phyloP scores from a whole-genome alignment of 208 protist genomes.

The Leishmania lainsoni region DNA sequence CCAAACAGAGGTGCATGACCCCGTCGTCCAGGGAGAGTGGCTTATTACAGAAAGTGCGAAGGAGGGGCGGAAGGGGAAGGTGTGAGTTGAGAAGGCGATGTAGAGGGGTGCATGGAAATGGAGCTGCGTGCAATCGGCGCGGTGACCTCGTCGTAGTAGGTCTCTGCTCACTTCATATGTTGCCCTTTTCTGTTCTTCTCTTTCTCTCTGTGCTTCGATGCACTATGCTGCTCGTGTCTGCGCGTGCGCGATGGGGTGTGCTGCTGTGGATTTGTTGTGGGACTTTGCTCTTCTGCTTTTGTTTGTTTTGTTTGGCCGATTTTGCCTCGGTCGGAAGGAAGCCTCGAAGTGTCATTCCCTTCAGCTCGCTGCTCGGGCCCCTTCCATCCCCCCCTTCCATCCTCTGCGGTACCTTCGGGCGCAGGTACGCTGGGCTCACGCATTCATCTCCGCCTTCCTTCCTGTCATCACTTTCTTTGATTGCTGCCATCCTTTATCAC shows the following conservation, averaged over 20 bases:
- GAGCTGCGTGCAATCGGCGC: not conserved
- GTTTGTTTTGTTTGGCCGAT: no score
- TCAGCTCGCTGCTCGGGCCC: not conserved
- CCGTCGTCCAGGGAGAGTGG: not conserved
- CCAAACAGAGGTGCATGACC: not conserved
- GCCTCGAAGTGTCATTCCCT: not conserved
- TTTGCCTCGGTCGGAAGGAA: not conserved
- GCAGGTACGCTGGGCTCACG: not conserved
- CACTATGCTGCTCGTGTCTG: not conserved
- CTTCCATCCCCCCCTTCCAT: not conserved
- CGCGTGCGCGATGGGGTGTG: not conserved
- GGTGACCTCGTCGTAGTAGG: not conserved
- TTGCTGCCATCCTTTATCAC: not conserved
- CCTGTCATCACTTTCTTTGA: not conserved
- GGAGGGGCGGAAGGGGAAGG: not conserved
- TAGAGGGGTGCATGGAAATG: not conserved
- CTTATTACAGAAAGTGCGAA: no score
- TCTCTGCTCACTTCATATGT: not conserved
- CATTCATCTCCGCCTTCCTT: slow-evolving; percentile 68
- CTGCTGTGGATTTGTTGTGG: not conserved
- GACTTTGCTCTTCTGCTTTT: not conserved
- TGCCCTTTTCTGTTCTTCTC: not conserved
- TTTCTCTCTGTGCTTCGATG: slow-evolving; percentile 37
- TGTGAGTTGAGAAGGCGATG: not conserved
- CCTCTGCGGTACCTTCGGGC: not conserved